phyloP scores from a whole-genome alignment of 768 basidiomycete species.

The Auricularia sp. region DNA sequence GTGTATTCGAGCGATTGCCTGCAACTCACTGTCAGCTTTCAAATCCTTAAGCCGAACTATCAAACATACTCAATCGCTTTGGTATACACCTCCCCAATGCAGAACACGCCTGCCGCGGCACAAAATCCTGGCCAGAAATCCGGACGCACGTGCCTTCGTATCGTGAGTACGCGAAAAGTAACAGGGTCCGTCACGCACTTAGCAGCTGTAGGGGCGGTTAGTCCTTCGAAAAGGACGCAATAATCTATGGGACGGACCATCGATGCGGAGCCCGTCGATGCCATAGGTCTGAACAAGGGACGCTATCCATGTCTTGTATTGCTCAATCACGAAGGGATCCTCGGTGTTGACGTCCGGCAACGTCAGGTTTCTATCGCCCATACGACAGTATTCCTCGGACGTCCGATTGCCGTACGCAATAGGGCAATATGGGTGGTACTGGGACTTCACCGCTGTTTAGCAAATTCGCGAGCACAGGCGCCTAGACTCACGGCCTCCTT shows the following conservation, averaged over 20 bases:
- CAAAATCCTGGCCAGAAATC: constrained; percentile 73
- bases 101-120: constrained; percentile 68
- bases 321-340: constrained; percentile 48
- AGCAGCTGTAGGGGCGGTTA: constrained; percentile 16
- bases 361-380: constrained; percentile 65
- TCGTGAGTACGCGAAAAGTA: constrained; percentile 14
- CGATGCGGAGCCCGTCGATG: constrained; percentile 83
- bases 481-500: constrained; percentile 39
- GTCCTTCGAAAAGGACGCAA: background rate
- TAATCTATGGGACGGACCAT: constrained; percentile 31
- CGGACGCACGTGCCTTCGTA: constrained; percentile 51
- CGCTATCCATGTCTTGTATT: constrained; percentile 60
- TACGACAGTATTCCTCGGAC: constrained; percentile 70
- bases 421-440: constrained; percentile 72
- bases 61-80: constrained; percentile 36
- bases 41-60: background rate
- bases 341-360: constrained; percentile 74
- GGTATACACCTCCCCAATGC: constrained; percentile 71
- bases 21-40: background rate
- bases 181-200: constrained; percentile 17
- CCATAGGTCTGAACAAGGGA: constrained; percentile 56
- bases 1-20: background rate
- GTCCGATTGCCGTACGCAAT: constrained; percentile 61
- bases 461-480: background rate
- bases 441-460: constrained; percentile 29